Conservation (phyloP, 352 stramenopile genomes). For the Pythium coloratum region DNA sequence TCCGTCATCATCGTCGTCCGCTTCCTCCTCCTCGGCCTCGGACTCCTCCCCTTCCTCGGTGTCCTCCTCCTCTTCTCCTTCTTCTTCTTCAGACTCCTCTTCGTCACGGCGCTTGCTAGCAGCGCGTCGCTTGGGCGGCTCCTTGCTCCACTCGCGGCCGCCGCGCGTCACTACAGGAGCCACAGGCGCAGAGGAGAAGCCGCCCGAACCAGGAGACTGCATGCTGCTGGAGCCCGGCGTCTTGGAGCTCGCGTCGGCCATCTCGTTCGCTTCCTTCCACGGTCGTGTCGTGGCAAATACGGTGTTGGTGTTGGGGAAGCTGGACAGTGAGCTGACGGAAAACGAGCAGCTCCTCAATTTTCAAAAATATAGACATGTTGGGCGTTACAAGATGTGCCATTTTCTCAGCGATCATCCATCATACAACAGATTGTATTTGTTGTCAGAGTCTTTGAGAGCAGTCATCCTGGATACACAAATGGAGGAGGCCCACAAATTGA, state of each 20-base stretch:
- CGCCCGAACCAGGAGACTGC: conserved; percentile 26
- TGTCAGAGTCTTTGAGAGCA: not conserved
- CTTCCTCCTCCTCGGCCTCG: conserved; percentile 11
- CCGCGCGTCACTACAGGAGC: conserved; percentile 36
- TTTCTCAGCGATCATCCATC: not conserved
- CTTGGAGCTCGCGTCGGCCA: conserved; percentile 13
- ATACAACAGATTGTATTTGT: not conserved
- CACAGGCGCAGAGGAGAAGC: conserved; percentile 34
- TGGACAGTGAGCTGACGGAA: not conserved
- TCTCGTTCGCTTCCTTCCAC: not conserved
- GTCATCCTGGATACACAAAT: no score
- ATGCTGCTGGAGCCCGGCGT: conserved; percentile 11
- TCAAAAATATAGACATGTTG: not conserved
- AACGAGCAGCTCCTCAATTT: not conserved
- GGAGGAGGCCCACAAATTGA: no score
- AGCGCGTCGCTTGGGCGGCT: conserved; percentile 14
- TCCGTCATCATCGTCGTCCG: not conserved
- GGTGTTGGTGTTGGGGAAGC: not conserved
- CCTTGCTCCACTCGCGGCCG: conserved; percentile 27
- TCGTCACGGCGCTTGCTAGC: conserved; percentile 14
- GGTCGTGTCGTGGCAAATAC: not conserved
- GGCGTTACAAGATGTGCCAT: not conserved
- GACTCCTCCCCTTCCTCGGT: conserved; percentile 10
- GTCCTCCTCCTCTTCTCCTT: conserved; percentile 19
- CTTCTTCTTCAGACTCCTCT: conserved; percentile 13